A percentile compares a stretch with the other conserved stretches of the same genome.
Evolutionary conservation across 345 rosid species (phyloP).

Genomic region (Salix suchowensis): DNA sequence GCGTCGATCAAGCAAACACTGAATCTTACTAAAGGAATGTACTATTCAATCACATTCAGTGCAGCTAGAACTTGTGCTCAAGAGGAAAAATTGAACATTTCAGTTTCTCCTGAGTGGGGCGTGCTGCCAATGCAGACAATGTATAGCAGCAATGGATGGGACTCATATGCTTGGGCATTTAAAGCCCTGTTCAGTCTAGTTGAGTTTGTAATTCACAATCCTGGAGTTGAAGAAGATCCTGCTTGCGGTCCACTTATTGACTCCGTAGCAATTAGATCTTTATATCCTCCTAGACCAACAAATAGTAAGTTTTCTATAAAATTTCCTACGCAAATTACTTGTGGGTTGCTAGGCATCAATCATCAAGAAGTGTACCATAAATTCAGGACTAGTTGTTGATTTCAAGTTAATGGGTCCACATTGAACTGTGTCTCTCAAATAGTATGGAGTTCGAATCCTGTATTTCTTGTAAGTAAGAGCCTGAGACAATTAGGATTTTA

Average conservation of each 20-base stretch:
- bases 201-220: constrained; percentile 31
- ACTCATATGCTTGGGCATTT: constrained; percentile 36
- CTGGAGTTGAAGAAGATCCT: constrained; percentile 40
- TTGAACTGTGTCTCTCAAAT: not conserved
- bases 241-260: constrained; percentile 39
- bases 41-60: constrained; percentile 28
- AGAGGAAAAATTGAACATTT: constrained; percentile 23
- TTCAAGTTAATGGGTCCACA: not conserved
- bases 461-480: too few species aligned
- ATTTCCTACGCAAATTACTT: not conserved
- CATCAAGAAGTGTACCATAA: not conserved
- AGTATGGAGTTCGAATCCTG: too few species aligned
- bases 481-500: too few species aligned
- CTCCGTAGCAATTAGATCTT: constrained; percentile 20
- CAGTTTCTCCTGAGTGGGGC: constrained; percentile 30
- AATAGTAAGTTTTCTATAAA: constrained; percentile 18
- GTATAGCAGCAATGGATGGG: constrained; percentile 40
- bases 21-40: constrained; percentile 20
- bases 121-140: constrained; percentile 34
- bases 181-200: constrained; percentile 7
- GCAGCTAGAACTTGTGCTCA: constrained; percentile 36
- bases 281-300: constrained; percentile 28
- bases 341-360: not conserved
- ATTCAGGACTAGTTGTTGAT: not conserved
- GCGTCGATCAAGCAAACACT: constrained; percentile 26